A percentile compares a stretch with the other conserved stretches of the same genome.
Conservation (phyloP, 2,329 filamentous ascomycete genomes). For the Aspergillus flavus region DNA sequence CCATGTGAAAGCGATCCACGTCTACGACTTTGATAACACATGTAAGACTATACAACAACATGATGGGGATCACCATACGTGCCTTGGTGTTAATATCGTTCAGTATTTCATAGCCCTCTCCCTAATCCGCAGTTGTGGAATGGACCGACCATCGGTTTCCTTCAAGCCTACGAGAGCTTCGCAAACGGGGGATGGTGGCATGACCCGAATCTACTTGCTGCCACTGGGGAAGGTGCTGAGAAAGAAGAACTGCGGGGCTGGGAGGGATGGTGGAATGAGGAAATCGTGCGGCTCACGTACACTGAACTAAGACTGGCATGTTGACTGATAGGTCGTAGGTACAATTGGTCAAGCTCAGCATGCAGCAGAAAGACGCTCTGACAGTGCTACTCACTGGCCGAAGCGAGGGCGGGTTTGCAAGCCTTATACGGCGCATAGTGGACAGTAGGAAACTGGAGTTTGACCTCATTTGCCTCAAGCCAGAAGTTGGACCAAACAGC, state of each 20-base stretch:
- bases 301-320: constrained; percentile 3
- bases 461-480: constrained; percentile 86
- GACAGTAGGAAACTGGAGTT: constrained; percentile 78
- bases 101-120: constrained; percentile 87
- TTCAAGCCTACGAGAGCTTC: constrained; percentile 76
- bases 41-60: constrained; percentile 54
- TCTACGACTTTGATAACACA: constrained; percentile 99
- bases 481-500: constrained; percentile 75
- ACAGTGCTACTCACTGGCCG: constrained; percentile 87
- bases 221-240: constrained; percentile 80
- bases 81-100: constrained; percentile 17
- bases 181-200: constrained; percentile 96
- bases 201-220: constrained; percentile 79
- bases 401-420: constrained; percentile 73
- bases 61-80: background rate
- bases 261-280: constrained; percentile 97
- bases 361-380: constrained; percentile 80
- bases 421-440: constrained; percentile 80
- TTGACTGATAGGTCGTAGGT: constrained; percentile 41
- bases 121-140: constrained; percentile 91
- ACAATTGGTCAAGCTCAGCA: constrained; percentile 77
- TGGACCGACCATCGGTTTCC: constrained; percentile 71
- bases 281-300: constrained; percentile 61
- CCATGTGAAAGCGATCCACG: constrained; percentile 76
- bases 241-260: constrained; percentile 82